Conservation (phyloP, 2,329 filamentous ascomycete species). For the Microdochium nivale region DNA sequence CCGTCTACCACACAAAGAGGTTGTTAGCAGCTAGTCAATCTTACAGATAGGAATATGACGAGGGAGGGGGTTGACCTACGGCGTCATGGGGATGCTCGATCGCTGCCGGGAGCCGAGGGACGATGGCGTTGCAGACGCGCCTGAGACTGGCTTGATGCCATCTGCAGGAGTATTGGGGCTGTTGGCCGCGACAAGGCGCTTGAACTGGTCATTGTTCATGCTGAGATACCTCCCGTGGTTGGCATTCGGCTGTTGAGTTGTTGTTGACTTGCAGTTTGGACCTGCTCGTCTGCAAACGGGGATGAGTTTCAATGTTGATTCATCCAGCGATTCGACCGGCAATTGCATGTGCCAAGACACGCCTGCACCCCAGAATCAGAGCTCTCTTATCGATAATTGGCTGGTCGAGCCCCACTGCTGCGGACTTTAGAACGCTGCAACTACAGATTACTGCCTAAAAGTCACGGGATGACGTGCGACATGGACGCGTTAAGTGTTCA, state of each 20-base stretch:
- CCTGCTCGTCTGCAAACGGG: no score
- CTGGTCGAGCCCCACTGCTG: no score
- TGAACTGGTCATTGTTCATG: conserved; percentile 97
- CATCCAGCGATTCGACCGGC: no score
- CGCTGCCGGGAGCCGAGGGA: conserved; percentile 69
- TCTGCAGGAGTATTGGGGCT: conserved; percentile 28
- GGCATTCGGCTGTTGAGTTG: no score
- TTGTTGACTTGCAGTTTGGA: no score
- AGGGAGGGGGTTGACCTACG: conserved; percentile 42
- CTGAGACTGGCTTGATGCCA: conserved; percentile 37
- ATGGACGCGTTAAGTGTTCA: conserved; percentile 5
- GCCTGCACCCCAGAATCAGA: no score
- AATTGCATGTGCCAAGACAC: no score
- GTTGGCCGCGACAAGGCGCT: conserved; percentile 59
- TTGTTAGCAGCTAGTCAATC: conserved; percentile 12
- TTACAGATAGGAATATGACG: not conserved
- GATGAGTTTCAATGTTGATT: no score
- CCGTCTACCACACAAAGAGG: conserved; percentile 37
- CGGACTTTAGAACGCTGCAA: no score
- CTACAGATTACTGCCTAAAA: conserved; percentile 1
- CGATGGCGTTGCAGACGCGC: conserved; percentile 29
- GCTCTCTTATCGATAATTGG: not conserved
- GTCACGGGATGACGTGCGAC: conserved; percentile 33
- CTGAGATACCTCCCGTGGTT: no score
- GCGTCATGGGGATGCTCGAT: conserved; percentile 88